Percentiles rank a stretch among this genome's conserved stretches.
Conservation (phyloP, 116 monocot genomes). For the Iris pallida region DNA sequence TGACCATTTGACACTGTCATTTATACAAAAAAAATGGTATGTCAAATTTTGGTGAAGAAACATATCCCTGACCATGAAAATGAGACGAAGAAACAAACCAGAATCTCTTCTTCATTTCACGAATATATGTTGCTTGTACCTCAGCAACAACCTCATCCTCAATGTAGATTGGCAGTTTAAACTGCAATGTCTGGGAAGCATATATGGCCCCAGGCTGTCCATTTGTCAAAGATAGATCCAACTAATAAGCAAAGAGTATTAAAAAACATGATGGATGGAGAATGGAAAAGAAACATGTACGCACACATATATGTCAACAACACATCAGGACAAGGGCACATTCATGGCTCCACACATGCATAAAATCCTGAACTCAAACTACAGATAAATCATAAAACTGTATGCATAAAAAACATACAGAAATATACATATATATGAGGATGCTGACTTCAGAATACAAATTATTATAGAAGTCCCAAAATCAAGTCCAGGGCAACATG, state of each 20-base stretch:
- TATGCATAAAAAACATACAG: no score
- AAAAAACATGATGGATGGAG: no score
- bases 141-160: slow-evolving; percentile 64
- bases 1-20: slow-evolving; percentile 52
- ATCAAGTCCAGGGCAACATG: no score
- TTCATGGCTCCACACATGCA: no score
- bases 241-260: not conserved
- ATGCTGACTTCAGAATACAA: no score
- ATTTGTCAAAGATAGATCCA: not conserved
- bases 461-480: no score
- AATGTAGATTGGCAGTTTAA: slow-evolving; percentile 70
- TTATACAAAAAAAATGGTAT: not conserved
- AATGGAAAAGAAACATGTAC: not conserved
- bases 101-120: slow-evolving; percentile 42
- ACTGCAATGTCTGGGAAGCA: slow-evolving; percentile 60
- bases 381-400: no score
- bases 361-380: no score
- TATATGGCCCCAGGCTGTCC: slow-evolving; percentile 82
- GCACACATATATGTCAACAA: not conserved
- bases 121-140: slow-evolving; percentile 38
- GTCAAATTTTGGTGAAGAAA: not conserved
- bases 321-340: no score
- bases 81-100: slow-evolving; percentile 24
- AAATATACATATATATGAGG: no score
- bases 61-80: not conserved